Evolutionary conservation across 305 asterid species (phyloP).

Genomic region (Fraxinus latifolia): DNA sequence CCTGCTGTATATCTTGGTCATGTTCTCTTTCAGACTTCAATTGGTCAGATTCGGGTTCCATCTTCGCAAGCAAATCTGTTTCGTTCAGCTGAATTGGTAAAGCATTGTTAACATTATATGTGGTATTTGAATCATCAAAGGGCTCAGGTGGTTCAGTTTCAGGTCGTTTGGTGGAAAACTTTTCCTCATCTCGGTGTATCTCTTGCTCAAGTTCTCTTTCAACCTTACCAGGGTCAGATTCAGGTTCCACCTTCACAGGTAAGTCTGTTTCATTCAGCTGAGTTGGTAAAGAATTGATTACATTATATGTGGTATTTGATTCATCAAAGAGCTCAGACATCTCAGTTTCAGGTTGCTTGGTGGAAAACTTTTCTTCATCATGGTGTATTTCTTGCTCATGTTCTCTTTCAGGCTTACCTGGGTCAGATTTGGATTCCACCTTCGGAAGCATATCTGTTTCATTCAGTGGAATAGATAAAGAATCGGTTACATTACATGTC

Average conservation of each 20-base stretch:
- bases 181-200: slow-evolving; percentile 10
- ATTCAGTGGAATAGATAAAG: slow-evolving; percentile 31
- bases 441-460: slow-evolving; percentile 31
- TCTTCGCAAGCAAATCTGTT: slow-evolving; percentile 27
- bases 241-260: slow-evolving; percentile 31
- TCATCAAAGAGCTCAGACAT: slow-evolving; percentile 33
- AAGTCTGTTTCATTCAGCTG: slow-evolving; percentile 31
- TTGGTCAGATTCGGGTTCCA: slow-evolving; percentile 32
- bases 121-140: slow-evolving; percentile 33
- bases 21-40: slow-evolving; percentile 32
- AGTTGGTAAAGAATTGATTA: slow-evolving; percentile 33
- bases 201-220: slow-evolving; percentile 24
- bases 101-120: slow-evolving; percentile 28
- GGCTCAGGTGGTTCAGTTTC: slow-evolving; percentile 41
- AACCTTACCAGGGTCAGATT: slow-evolving; percentile 28
- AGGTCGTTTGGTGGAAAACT: slow-evolving; percentile 29
- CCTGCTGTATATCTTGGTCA: slow-evolving; percentile 31
- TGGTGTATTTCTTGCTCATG: slow-evolving; percentile 3
- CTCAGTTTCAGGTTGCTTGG: slow-evolving; percentile 47
- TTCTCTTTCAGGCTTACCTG: slow-evolving; percentile 32
- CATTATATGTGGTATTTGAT: slow-evolving; percentile 24
- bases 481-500: slow-evolving; percentile 27
- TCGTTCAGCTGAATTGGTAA: slow-evolving; percentile 32
- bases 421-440: slow-evolving; percentile 33
- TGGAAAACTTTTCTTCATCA: slow-evolving; percentile 13